phyloP scores from a whole-genome alignment of 2,329 filamentous ascomycete genomes.

The Curvularia sp. region DNA sequence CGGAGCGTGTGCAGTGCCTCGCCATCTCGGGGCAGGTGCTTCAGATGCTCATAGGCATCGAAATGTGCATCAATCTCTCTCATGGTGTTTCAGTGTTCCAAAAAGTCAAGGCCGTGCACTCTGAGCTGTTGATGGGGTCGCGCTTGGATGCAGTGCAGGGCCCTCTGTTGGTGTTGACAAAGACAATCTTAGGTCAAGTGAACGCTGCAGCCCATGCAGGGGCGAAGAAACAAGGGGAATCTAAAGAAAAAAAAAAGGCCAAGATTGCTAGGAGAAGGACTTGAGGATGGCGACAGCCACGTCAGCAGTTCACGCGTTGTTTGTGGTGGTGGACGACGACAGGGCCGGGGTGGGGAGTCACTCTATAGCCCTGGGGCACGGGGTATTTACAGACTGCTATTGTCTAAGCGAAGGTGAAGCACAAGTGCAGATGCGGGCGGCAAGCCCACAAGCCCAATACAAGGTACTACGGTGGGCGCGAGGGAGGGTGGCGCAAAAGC shows the following conservation, averaged over 20 bases:
- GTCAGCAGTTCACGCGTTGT: conserved; percentile 40
- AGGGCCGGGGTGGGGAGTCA: conserved; percentile 16
- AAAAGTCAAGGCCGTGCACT: neutral
- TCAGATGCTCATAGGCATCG: conserved; percentile 59
- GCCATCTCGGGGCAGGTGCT: conserved; percentile 53
- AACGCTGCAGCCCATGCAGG: conserved; percentile 6
- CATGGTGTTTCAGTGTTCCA: conserved; percentile 31
- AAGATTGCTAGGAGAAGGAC: conserved; percentile 20
- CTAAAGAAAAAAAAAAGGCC: conserved; percentile 11
- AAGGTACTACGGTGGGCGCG: conserved; percentile 10
- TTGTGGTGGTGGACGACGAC: conserved; percentile 20
- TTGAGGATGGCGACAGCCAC: conserved; percentile 29
- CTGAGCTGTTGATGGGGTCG: neutral
- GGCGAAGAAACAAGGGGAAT: conserved; percentile 13
- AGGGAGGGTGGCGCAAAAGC: conserved; percentile 26
- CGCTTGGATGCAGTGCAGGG: neutral
- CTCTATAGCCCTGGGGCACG: neutral
- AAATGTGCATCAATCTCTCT: conserved; percentile 59
- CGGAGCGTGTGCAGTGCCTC: conserved; percentile 68
- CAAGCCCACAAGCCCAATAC: conserved; percentile 18
- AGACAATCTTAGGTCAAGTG: neutral
- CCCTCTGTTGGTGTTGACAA: neutral
- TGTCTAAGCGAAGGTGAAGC: conserved; percentile 14
- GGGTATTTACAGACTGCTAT: conserved; percentile 11
- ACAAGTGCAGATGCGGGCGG: conserved; percentile 26